Evolutionary conservation across 495 filamentous ascomycete species (phyloP), one percentile per base, ranked within the genome.

Genomic region (Penicillium canescens): DNA sequence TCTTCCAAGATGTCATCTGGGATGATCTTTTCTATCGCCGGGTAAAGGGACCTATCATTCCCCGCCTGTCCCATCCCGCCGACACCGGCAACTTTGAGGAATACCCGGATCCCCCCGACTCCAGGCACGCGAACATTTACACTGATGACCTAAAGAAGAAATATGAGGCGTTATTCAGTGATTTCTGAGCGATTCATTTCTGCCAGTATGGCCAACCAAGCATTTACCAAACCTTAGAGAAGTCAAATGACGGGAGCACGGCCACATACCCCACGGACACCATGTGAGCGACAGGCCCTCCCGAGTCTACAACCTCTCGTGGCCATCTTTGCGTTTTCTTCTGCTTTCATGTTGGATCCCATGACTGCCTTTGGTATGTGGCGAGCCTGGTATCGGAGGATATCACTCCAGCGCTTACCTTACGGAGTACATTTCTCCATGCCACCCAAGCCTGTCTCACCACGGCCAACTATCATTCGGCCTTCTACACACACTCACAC

Each of bases 51-150:
- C 93, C 93, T 14, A 96, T 98, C 58, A 82, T 96, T 43, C 93
- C 93, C 7, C 83, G 87, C 63, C 75, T 98, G 31, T 78, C 86
- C 24, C 87, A 86, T 55, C 81, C 88, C 3, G 91, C 90, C 12
- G 93, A 98, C 65, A 86, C 90, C 4, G 83, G 87, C 48, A 96
- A 94, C 68, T 98, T 97, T 56, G 93, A 96, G 55, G 79, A 91
- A 42, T 98, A 97, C 60, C 89, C 84, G 68, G 77, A 80, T 24
- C 81, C 83, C 50, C 70, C 74, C 14, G 77, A 78, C 24, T 79
- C 62, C 75, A 86, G 63, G 74, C 81, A 60, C 70, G 64, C 56
- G 68, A 71, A 60, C 38, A 35, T 69, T n/a, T 96, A 96, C 66
- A 88, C 87, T 5, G 79, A 85, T 9, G 89, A 92, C 21, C 75